Conservation (phyloP, 495 filamentous ascomycete species). For the Penicillium simplicissimum region DNA sequence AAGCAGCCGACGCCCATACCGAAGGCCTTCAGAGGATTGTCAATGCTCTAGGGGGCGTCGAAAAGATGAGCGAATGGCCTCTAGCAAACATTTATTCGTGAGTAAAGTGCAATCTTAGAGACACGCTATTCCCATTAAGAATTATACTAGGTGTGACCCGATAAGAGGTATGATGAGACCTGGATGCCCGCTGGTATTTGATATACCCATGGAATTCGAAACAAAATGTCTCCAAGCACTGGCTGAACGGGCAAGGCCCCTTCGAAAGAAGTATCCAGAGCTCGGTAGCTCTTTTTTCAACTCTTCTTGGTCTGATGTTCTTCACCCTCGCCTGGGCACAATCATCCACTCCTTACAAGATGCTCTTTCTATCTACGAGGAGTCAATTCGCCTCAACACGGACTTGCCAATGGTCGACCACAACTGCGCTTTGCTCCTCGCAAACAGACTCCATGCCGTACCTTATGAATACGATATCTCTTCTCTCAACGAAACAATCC, state of each 20-base stretch:
- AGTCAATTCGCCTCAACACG: neutral
- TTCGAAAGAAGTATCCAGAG: neutral
- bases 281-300: neutral
- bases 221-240: neutral
- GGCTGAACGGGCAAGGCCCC: neutral
- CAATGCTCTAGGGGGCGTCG: neutral
- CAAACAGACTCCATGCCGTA: neutral
- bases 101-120: neutral
- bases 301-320: neutral
- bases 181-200: neutral
- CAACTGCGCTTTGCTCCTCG: neutral
- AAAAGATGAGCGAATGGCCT: neutral
- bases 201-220: neutral
- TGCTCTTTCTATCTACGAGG: neutral
- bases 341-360: neutral
- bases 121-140: neutral
- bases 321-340: neutral
- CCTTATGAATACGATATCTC: neutral
- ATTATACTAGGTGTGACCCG: neutral
- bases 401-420: neutral
- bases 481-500: neutral
- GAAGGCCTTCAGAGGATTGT: neutral
- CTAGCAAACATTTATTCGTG: neutral
- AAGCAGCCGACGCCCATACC: neutral
- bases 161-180: neutral